A percentile compares a stretch with the other conserved stretches of the same genome.
These are phyloP conservation scores for Agaricus sinodeliciosus DNA, from an alignment of 768 basidiomycete genomes.

Conservation along the genomic window DNA sequence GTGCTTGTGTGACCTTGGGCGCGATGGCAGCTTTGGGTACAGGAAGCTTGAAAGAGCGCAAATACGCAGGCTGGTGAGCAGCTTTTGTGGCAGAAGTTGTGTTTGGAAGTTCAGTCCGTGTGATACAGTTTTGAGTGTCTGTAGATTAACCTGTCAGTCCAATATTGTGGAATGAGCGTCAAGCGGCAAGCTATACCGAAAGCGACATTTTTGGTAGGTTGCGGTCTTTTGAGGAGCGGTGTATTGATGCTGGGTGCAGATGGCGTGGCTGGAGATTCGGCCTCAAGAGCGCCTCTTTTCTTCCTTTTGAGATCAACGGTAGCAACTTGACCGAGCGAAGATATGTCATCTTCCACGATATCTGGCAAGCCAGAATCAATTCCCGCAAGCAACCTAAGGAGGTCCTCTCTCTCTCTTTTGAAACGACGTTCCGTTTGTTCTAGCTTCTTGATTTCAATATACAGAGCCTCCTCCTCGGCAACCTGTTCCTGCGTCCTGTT, in stretches of 20 bases:
- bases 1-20: constrained; percentile 69
- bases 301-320: constrained; percentile 55
- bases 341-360: constrained; percentile 62
- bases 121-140: constrained; percentile 72
- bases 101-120: constrained; percentile 52
- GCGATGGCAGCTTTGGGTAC: constrained; percentile 67
- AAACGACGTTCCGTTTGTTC: constrained; percentile 89
- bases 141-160: constrained; percentile 2
- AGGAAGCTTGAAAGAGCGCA: constrained; percentile 85
- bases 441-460: constrained; percentile 88
- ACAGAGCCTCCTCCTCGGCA: constrained; percentile 92
- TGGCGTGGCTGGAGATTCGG: constrained; percentile 47
- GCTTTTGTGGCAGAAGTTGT: constrained; percentile 61
- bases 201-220: constrained; percentile 48
- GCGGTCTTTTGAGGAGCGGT: constrained; percentile 33
- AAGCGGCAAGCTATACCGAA: constrained; percentile 38
- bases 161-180: not conserved
- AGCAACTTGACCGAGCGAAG: constrained; percentile 34
- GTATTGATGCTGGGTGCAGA: constrained; percentile 24
- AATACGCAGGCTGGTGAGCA: constrained; percentile 70
- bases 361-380: constrained; percentile 83
- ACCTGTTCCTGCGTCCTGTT: constrained; percentile 84
- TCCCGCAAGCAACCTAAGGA: constrained; percentile 77
- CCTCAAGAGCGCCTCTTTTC: constrained; percentile 36
- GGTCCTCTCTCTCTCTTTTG: constrained; percentile 82